A percentile compares a stretch with the other conserved stretches of the same genome.
Conservation (phyloP, 345 rosid genomes). For the Pelargonium nanum region DNA sequence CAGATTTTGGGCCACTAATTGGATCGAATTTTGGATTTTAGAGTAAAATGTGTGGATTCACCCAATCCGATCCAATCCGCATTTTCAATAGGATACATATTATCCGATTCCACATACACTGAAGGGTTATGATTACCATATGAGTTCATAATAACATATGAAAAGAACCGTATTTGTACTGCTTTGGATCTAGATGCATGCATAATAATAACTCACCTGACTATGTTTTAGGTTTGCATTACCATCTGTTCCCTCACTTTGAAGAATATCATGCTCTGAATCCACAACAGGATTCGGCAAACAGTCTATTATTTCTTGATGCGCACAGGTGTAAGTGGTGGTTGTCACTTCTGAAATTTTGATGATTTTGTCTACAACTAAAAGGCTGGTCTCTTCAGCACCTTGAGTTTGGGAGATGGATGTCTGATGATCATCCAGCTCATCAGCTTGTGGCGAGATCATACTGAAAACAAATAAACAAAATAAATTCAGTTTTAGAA, state of each 20-base stretch:
- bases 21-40: no score
- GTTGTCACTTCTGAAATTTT: constrained; percentile 39
- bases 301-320: constrained; percentile 21
- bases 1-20: no score
- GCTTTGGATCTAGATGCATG: constrained; percentile 7
- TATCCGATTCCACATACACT: no score
- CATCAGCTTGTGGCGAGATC: constrained; percentile 22
- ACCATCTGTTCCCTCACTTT: constrained; percentile 13
- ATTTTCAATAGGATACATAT: no score
- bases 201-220: not conserved
- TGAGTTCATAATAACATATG: no score
- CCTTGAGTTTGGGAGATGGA: constrained; percentile 16
- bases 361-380: constrained; percentile 32
- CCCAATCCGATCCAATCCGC: no score
- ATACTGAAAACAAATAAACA: constrained; percentile 19
- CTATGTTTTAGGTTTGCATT: constrained; percentile 6
- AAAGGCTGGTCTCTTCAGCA: constrained; percentile 23
- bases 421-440: constrained; percentile 29
- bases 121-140: no score
- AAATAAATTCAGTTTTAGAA: not conserved
- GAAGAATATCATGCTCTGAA: constrained; percentile 5
- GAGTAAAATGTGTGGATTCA: no score
- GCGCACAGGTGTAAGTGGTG: constrained; percentile 19
- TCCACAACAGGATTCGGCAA: constrained; percentile 21
- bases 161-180: not conserved